Evolutionary conservation across 2,329 filamentous ascomycete species (phyloP), one percentile per base, ranked within the genome.

Genomic region (Aureobasidium lini): DNA sequence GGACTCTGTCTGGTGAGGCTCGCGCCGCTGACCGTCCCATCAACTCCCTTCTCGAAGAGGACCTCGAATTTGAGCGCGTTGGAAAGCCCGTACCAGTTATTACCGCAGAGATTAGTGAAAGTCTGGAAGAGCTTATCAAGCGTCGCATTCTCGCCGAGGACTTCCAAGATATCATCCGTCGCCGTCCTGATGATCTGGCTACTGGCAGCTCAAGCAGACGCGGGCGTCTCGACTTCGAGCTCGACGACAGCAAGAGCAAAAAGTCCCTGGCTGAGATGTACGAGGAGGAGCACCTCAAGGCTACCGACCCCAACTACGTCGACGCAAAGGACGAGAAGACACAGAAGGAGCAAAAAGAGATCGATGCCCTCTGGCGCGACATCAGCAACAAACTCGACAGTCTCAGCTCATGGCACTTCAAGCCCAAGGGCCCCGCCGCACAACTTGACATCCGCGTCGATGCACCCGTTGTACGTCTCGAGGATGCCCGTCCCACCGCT

Each of bases 81-180:
- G 94, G 94, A 69, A 99, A 97, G 72, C 93, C 94, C 0, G 88
- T 97, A 0, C 90, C 93, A 1, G 89, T 97, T 62, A 91, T 96
- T 71, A 97, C 94, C 0, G 87, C 89, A 43, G 92, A 96, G 72
- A 81, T 95, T 42, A 95, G 86, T 57, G 92, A 96, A 72, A 86
- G 86, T 66, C 95, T 99, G 60, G 94, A 99, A 74, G 87, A 89
- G 36, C 82, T 99, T 61, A 92, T 99, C 77, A 97, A 97, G 75
- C 85, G 90, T 40, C 88, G 94, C 52, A 96, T 99, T 66, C 77
- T 97, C 13, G 86, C 89, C 0, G 86, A 87, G 64, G 89, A 96
- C 66, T 97, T 99, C 66, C 92, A 99, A 72, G 93, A 97, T 73
- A 85, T 97, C 7, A 80, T 90, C 65, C 86, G 88, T 50, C 85